Conservation (phyloP, 768 basidiomycete genomes). For the Lanmaoa pseudosensibilis region DNA sequence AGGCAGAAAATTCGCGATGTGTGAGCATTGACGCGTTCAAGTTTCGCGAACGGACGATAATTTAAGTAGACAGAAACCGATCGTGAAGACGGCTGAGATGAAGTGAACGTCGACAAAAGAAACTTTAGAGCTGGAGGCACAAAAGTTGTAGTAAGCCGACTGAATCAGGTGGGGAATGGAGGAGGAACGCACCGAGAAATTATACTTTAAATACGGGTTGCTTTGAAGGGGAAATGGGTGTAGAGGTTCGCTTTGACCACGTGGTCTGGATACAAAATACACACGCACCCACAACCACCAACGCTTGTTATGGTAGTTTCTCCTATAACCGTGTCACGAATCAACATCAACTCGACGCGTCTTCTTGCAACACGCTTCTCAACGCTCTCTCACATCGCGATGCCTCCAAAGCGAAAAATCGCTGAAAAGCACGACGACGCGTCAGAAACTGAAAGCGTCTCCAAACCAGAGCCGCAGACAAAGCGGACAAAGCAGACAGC, state of each 20-base stretch:
- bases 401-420: constrained; percentile 34
- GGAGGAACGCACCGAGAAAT: background rate
- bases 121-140: background rate
- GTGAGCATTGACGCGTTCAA: constrained; percentile 41
- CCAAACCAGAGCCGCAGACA: constrained; percentile 17
- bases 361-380: background rate
- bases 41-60: background rate
- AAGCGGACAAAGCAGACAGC: constrained; percentile 31
- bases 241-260: constrained; percentile 11
- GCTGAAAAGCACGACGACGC: constrained; percentile 37
- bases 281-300: constrained; percentile 18
- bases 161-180: background rate
- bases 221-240: background rate
- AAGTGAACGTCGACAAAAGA: background rate
- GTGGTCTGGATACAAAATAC: constrained; percentile 7
- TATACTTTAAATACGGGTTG: background rate
- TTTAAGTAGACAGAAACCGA: background rate
- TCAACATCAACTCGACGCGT: background rate
- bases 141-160: background rate
- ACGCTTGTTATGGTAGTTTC: constrained; percentile 1
- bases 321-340: background rate
- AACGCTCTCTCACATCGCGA: constrained; percentile 3
- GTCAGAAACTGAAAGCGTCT: constrained; percentile 30
- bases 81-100: background rate
- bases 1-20: constrained; percentile 65